Percentiles rank a stretch among this genome's conserved stretches.
phyloP scores from a whole-genome alignment of 2,329 filamentous ascomycete genomes.

The Ascocoryne sarcoides region DNA sequence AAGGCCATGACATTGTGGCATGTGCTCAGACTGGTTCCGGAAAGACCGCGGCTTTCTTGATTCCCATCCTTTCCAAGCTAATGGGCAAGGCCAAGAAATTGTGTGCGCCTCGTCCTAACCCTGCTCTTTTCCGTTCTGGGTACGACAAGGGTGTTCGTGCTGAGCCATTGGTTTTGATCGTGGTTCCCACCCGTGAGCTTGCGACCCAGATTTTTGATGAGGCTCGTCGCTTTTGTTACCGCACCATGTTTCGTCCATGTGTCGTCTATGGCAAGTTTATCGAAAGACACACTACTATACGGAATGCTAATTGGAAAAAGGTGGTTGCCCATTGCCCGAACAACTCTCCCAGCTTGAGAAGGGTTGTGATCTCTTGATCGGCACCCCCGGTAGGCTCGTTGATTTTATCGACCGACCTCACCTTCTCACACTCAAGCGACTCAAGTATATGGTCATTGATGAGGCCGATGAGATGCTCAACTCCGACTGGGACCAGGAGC shows the following conservation, averaged over 20 bases:
- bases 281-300: too few species aligned
- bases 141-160: slow-evolving; percentile 49
- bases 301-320: not conserved
- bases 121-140: slow-evolving; percentile 43
- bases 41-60: slow-evolving; percentile 88
- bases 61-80: slow-evolving; percentile 79
- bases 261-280: slow-evolving; percentile 60
- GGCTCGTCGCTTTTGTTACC: slow-evolving; percentile 84
- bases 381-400: slow-evolving; percentile 74
- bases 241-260: slow-evolving; percentile 86
- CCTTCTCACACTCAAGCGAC: slow-evolving; percentile 61
- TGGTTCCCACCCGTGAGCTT: slow-evolving; percentile 82
- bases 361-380: slow-evolving; percentile 85
- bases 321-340: slow-evolving; percentile 62
- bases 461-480: slow-evolving; percentile 92
- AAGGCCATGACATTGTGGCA: slow-evolving; percentile 74
- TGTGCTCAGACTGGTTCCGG: slow-evolving; percentile 96
- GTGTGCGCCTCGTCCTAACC: slow-evolving; percentile 66
- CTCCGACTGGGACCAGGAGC: slow-evolving; percentile 66
- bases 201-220: slow-evolving; percentile 95
- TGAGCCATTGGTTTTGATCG: slow-evolving; percentile 79
- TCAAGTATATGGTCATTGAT: slow-evolving; percentile 78
- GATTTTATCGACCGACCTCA: slow-evolving; percentile 72
- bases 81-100: slow-evolving; percentile 95
- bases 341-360: slow-evolving; percentile 67